Evolutionary conservation across 1,284 basidiomycete genomes (phyloP).

Genomic region (Malassezia furfur): DNA sequence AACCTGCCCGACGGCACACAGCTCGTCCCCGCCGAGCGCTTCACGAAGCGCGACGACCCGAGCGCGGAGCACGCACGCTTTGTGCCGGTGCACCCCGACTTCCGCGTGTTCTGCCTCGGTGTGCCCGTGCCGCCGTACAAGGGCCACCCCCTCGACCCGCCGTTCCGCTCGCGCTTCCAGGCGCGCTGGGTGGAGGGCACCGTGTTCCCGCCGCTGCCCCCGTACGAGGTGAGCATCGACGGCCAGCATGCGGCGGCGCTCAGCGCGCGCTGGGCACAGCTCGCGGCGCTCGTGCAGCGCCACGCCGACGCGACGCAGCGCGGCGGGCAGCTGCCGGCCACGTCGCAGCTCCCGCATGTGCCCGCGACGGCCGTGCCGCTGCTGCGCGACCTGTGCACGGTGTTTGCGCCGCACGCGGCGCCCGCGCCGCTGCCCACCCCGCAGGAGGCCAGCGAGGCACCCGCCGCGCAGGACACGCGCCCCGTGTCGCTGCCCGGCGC

Average conservation of each 20-base stretch:
- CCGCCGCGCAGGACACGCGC: not conserved
- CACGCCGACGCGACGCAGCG: slow-evolving; percentile 32
- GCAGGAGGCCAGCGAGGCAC: not conserved
- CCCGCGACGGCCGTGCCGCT: slow-evolving; percentile 38
- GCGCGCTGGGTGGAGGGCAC: slow-evolving; percentile 45
- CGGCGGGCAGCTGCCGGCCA: slow-evolving; percentile 35
- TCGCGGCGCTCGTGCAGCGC: slow-evolving; percentile 29
- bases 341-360: slow-evolving; percentile 37
- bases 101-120: slow-evolving; percentile 48
- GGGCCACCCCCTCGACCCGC: slow-evolving; percentile 49
- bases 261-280: slow-evolving; percentile 28
- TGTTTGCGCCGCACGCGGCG: slow-evolving; percentile 28
- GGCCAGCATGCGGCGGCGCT: slow-evolving; percentile 22
- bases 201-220: slow-evolving; percentile 24
- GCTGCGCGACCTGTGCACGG: slow-evolving; percentile 28
- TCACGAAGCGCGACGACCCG: slow-evolving; percentile 24
- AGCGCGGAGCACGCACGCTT: slow-evolving; percentile 32
- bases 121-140: slow-evolving; percentile 47
- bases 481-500: not conserved
- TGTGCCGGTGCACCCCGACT: slow-evolving; percentile 47
- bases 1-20: slow-evolving; percentile 49
- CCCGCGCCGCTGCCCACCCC: slow-evolving; percentile 11
- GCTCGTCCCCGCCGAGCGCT: slow-evolving; percentile 46
- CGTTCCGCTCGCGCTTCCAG: slow-evolving; percentile 50
- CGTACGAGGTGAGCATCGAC: slow-evolving; percentile 6